These are phyloP conservation scores for Neurospora sp. DNA, from an alignment of 495 filamentous ascomycete species.

Conservation along the genomic window DNA sequence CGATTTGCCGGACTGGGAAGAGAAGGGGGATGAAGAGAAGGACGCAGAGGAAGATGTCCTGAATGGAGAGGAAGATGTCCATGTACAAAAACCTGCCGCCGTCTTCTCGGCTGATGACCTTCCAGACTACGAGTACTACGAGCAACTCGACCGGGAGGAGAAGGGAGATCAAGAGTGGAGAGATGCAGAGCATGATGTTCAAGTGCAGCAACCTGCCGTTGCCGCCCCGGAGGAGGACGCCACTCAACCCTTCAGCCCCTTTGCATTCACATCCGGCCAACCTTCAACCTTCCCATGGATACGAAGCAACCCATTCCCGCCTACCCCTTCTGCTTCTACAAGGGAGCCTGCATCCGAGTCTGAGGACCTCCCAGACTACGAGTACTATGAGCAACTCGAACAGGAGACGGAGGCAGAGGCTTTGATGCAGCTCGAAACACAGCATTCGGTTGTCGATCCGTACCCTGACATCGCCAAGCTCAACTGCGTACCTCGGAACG, in stretches of 20 bases:
- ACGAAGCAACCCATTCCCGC: not conserved
- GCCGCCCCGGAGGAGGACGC: not conserved
- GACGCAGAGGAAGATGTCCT: not conserved
- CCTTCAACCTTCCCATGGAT: not conserved
- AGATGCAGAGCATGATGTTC: not conserved
- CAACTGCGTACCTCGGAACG: not conserved
- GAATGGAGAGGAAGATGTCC: not conserved
- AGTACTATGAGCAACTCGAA: not conserved
- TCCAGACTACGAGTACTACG: not conserved
- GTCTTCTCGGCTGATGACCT: not conserved
- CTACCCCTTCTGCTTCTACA: not conserved
- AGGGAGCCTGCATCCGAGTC: not conserved
- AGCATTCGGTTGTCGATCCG: accelerated
- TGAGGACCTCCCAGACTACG: not conserved
- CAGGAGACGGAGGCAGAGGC: not conserved
- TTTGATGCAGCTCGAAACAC: not conserved
- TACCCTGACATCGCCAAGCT: not conserved
- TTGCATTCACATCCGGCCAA: not conserved
- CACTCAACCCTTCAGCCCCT: not conserved
- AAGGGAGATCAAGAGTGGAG: not conserved
- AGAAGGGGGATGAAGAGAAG: not conserved
- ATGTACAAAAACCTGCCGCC: not conserved
- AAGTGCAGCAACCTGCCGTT: not conserved
- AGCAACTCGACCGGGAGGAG: not conserved
- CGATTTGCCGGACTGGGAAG: accelerated